phyloP scores from a whole-genome alignment of 345 rosid genomes.

The Brassica cretica region DNA sequence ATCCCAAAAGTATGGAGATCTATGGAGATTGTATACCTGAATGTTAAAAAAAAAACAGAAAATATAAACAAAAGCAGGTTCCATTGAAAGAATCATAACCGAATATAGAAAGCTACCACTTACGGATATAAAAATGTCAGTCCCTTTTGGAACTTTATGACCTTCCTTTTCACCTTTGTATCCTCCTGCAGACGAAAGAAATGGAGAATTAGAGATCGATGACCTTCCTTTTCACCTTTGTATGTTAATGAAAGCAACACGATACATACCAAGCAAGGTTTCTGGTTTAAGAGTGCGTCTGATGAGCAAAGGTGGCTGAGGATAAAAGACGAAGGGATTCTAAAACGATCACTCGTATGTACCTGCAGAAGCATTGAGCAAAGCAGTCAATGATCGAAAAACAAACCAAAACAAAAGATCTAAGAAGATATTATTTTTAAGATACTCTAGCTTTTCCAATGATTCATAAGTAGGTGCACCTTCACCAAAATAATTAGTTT shows the following conservation, averaged over 20 bases:
- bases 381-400: neutral
- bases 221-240: slow-evolving; percentile 67
- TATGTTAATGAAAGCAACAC: neutral
- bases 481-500: slow-evolving; percentile 42
- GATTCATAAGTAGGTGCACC: slow-evolving; percentile 63
- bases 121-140: slow-evolving; percentile 88
- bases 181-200: slow-evolving; percentile 55
- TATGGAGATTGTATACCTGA: slow-evolving; percentile 86
- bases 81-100: neutral
- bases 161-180: slow-evolving; percentile 73
- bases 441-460: slow-evolving; percentile 74
- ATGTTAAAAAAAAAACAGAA: neutral
- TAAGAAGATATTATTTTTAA: slow-evolving; percentile 3
- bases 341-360: slow-evolving; percentile 71
- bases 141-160: slow-evolving; percentile 71
- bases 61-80: neutral
- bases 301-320: slow-evolving; percentile 91
- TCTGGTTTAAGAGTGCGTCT: slow-evolving; percentile 77
- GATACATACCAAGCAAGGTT: slow-evolving; percentile 63
- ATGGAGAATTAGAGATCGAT: neutral
- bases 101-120: slow-evolving; percentile 29
- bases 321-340: slow-evolving; percentile 89
- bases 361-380: slow-evolving; percentile 46
- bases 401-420: neutral
- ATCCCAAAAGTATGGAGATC: slow-evolving; percentile 93